Conservation (phyloP, 768 basidiomycete species). For the Mycena capillaripes region DNA sequence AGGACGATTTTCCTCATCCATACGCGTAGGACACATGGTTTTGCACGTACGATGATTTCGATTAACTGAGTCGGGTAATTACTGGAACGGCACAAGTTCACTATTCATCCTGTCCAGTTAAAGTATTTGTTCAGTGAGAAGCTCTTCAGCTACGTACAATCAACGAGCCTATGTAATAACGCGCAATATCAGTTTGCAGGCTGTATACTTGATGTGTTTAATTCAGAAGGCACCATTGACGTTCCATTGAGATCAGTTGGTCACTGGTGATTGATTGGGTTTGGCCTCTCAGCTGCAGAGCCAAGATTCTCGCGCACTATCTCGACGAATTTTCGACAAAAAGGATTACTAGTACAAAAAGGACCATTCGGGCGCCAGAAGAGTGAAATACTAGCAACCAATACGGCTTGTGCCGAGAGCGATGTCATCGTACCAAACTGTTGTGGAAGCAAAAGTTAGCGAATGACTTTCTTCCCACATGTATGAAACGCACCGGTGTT, state of each 20-base stretch:
- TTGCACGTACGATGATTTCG: constrained; percentile 13
- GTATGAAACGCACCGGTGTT: constrained; percentile 36
- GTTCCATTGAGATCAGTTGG: constrained; percentile 19
- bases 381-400: constrained; percentile 35
- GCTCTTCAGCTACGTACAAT: constrained; percentile 25
- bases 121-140: constrained; percentile 17
- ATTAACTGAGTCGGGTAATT: constrained; percentile 9
- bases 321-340: constrained; percentile 25
- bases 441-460: constrained; percentile 28
- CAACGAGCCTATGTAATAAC: constrained; percentile 26
- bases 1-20: constrained; percentile 13
- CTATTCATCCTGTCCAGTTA: constrained; percentile 12
- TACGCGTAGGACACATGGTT: not conserved
- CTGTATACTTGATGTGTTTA: constrained; percentile 22
- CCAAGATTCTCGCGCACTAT: constrained; percentile 27
- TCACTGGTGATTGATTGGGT: constrained; percentile 22
- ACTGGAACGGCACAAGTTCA: constrained; percentile 4
- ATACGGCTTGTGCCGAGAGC: constrained; percentile 37
- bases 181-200: constrained; percentile 22
- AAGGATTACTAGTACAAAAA: constrained; percentile 27
- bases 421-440: constrained; percentile 40
- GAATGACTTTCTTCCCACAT: constrained; percentile 18
- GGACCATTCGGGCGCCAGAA: constrained; percentile 25
- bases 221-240: constrained; percentile 21
- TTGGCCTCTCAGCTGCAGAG: constrained; percentile 20